Base-by-base conservation (phyloP, 2,329 filamentous ascomycete species). In the Epichloe sibirici region DNA sequence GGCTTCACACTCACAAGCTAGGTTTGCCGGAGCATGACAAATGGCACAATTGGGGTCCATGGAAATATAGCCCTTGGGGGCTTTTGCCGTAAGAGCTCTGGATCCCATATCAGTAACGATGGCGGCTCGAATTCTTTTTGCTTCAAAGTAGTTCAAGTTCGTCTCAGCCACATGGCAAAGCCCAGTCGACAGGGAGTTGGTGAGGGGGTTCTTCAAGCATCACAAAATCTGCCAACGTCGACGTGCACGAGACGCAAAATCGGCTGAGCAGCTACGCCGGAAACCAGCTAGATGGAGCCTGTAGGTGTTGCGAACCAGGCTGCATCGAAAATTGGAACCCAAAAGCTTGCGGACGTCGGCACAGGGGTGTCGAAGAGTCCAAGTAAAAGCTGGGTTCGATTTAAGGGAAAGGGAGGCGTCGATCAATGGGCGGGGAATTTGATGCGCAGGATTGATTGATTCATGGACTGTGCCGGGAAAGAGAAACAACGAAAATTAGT, bases 1-100 rank as follows among this genome's bases (percentile, higher is more conserved):
- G 49, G 79, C 78, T 70, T 86, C 82, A 63, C 82, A 86, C 58
- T 82, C 79, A 65, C 82, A 86, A 56, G 71, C 73, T 59, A 75
- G 63, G 43, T 71, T 72, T 45, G 81, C 80, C 56, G 82, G 79
- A 57, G 75, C 74, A 61, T 74, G 73, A 66, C 82, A 85, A 63
- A 86, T 81, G 51, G 82, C 82, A 67, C 82, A 86, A 68, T 85
- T 79, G 44, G 82, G 82, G 61, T 85, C 82, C 79, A 85, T 84
- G 66, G 74, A 82, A 66, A 78, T 74, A 64, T 76, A 61, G 56
- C 70, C 65, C 67, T 76, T 77, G 61, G 71, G 69, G 61, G 63
- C 34, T 21, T 55, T 54, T 39, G 38, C 60, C 59, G 70, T 68
- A 45, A 67, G 63, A 52, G 73, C 71, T 71, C 70, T 77, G 63